Evolutionary conservation across 805 yeast genomes (phyloP).

Genomic region (Ogataea thermomethanolica): DNA sequence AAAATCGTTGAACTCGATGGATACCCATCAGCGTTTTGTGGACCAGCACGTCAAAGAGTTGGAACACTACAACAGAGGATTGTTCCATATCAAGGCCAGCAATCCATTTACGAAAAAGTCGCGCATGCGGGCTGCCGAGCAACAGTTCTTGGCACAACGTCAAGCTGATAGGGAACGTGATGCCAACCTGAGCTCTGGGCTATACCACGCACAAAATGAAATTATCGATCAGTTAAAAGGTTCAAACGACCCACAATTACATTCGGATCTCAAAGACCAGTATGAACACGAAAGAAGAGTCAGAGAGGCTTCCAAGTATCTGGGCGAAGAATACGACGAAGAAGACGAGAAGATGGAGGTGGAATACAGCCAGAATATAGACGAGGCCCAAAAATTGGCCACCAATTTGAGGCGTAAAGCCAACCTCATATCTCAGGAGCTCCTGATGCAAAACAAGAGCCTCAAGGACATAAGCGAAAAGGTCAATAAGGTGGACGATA

Average conservation of each 20-base stretch:
- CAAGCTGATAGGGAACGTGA: constrained; percentile 31
- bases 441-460: constrained; percentile 72
- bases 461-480: constrained; percentile 75
- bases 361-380: constrained; percentile 79
- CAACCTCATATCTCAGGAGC: constrained; percentile 66
- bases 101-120: constrained; percentile 89
- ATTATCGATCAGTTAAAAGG: constrained; percentile 48
- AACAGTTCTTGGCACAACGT: constrained; percentile 51
- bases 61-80: constrained; percentile 72
- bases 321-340: constrained; percentile 76
- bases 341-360: constrained; percentile 93
- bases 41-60: constrained; percentile 79
- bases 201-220: constrained; percentile 28
- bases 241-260: constrained; percentile 10
- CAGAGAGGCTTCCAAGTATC: constrained; percentile 63
- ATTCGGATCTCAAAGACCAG: constrained; percentile 36
- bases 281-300: constrained; percentile 51
- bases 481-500: constrained; percentile 80
- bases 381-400: constrained; percentile 68
- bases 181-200: constrained; percentile 22
- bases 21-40: constrained; percentile 77
- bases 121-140: constrained; percentile 71
- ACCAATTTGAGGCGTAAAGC: constrained; percentile 73
- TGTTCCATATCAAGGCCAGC: constrained; percentile 73
- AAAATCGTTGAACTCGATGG: constrained; percentile 68